A percentile compares a stretch with the other conserved stretches of the same genome.
These are phyloP conservation scores for Copromyces sp. DNA, from an alignment of 495 filamentous ascomycete genomes.

Conservation along the genomic window DNA sequence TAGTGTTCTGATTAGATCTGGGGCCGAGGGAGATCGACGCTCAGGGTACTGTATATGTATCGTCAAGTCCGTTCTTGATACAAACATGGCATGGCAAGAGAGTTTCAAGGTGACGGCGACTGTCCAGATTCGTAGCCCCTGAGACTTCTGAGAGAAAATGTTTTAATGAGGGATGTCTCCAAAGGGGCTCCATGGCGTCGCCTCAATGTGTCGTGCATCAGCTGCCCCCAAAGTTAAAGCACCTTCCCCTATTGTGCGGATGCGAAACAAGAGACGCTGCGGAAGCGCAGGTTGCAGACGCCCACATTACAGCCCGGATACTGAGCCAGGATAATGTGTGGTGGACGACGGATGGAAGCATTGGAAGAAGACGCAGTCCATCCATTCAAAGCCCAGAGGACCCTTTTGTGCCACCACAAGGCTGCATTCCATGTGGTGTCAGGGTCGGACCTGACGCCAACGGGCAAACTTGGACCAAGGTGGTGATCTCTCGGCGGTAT, in stretches of 20 bases:
- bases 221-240: background rate
- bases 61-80: background rate
- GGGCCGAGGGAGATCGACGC: background rate
- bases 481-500: background rate
- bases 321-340: slow-evolving; percentile 11
- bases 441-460: background rate
- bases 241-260: background rate
- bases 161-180: background rate
- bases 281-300: slow-evolving; percentile 10
- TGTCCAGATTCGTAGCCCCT: background rate
- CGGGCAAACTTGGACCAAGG: background rate
- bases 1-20: background rate
- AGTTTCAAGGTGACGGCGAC: background rate
- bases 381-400: slow-evolving; percentile 1
- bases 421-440: background rate
- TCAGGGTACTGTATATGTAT: background rate
- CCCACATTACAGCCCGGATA: slow-evolving; percentile 12
- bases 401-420: slow-evolving; percentile 4
- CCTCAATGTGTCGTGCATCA: background rate
- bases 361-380: slow-evolving; percentile 12
- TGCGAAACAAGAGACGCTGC: slow-evolving; percentile 1
- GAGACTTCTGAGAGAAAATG: background rate
- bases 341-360: slow-evolving; percentile 15
- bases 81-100: background rate
- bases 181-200: background rate